Conservation (phyloP, 768 basidiomycete species). For the Piloderma croceum region DNA sequence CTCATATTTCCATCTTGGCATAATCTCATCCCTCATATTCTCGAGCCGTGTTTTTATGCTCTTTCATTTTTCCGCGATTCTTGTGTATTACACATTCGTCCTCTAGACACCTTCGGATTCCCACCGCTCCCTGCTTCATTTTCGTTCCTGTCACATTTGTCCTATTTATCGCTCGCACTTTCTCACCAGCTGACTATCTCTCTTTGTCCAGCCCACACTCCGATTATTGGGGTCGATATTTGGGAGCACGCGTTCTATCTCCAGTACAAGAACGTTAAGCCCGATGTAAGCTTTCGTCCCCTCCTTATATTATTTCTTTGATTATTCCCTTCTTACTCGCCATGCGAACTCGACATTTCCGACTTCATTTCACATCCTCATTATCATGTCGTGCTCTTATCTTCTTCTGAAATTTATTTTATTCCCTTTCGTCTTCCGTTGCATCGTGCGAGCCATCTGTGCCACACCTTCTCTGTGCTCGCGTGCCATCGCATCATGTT, state of each 20-base stretch:
- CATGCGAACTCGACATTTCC: neutral
- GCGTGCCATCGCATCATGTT: no score
- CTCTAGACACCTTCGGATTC: no score
- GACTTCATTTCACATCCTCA: neutral
- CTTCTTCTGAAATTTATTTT: neutral
- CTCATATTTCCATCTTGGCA: neutral
- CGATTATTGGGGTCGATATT: constrained; percentile 94
- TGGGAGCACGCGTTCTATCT: constrained; percentile 74
- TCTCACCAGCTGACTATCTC: neutral
- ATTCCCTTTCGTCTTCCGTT: constrained; percentile 3
- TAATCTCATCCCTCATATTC: constrained; percentile 7
- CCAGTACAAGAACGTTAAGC: constrained; percentile 90
- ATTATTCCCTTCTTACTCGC: neutral
- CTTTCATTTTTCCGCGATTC: no score
- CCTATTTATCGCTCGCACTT: no score
- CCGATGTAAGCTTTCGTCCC: constrained; percentile 77
- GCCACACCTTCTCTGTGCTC: no score
- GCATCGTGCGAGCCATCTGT: neutral
- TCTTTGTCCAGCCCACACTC: constrained; percentile 47
- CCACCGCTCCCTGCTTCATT: no score
- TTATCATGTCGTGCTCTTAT: neutral
- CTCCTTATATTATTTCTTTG: neutral
- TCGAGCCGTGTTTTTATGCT: no score
- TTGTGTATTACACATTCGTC: no score
- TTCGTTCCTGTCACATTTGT: no score